A percentile compares a stretch with the other conserved stretches of the same genome.
Evolutionary conservation across 208 protist genomes (phyloP).

Genomic region (Wallacemonas sp.): DNA sequence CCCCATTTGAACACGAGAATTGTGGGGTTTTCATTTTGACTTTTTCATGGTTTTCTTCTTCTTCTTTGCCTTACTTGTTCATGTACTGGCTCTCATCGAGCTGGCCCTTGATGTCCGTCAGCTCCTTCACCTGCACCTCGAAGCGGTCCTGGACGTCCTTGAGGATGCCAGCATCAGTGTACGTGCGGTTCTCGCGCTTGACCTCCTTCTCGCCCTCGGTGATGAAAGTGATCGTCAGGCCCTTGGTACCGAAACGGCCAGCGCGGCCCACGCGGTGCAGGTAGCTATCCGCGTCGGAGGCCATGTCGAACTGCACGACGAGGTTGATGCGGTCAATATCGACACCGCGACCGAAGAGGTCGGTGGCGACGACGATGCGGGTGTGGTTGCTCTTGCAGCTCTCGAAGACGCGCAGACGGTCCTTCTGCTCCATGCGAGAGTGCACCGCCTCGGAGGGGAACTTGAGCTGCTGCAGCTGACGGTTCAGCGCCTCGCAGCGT

Average conservation of each 20-base stretch:
- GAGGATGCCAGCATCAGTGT: constrained; percentile 92
- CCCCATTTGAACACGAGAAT: too few species aligned
- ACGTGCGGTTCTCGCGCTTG: constrained; percentile 85
- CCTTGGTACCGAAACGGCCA: constrained; percentile 99
- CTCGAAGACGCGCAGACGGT: constrained; percentile 89
- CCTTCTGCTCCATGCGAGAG: constrained; percentile 93
- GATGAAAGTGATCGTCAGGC: constrained; percentile 99
- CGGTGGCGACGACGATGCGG: constrained; percentile 99
- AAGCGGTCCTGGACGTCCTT: constrained; percentile 97
- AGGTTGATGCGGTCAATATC: constrained; percentile 99
- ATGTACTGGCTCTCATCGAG: constrained; percentile 91
- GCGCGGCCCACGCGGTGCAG: constrained; percentile 97
- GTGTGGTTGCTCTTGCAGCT: constrained; percentile 98
- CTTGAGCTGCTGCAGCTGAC: constrained; percentile 94
- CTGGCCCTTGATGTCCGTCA: constrained; percentile 94
- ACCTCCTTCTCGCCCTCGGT: constrained; percentile 93
- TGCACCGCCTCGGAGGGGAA: constrained; percentile 98
- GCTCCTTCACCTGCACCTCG: constrained; percentile 96
- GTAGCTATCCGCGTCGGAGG: constrained; percentile 96
- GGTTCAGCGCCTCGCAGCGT: constrained; percentile 94
- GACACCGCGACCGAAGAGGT: constrained; percentile 99
- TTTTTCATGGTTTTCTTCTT: too few species aligned
- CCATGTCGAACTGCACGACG: constrained; percentile 99
- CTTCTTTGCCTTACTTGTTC: constrained; percentile 89
- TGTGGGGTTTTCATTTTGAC: too few species aligned